Base-by-base conservation (phyloP, 768 basidiomycete genomes). In the Mycena rosella region DNA sequence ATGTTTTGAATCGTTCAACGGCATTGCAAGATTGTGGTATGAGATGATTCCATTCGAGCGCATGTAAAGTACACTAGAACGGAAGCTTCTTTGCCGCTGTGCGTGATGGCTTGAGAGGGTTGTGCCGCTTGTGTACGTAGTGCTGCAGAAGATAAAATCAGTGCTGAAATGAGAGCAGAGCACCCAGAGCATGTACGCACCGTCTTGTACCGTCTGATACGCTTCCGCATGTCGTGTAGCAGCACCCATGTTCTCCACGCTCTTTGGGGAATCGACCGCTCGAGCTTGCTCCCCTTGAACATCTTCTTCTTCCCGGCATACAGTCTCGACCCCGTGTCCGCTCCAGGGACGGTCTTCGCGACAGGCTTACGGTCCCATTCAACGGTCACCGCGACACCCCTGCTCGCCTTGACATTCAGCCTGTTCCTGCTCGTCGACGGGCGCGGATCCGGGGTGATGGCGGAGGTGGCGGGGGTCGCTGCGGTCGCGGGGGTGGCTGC, bases 271-370 rank as follows among this genome's bases (percentile, higher is more conserved):
- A 82, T 83, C 70, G 80, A 75, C 38, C 92, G 86, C 80, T 95
- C 91, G 91, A 91, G 94, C 73, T 87, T 91, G 84, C 95, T 94
- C n/a, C 94, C 94, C 84, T 95, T 96, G 88, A 96, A 95, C 94
- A 95, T 95, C 68, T 86, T 83, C 84, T 89, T 91, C 86, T 87
- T 92, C 64, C 84, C 89, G 13, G 90, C 88, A 70, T 95, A 96
- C 71, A 95, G 78, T 60, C 87, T 84, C 69, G 86, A 85, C 38
- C 91, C 91, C 73, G 84, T 73, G 65, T 89, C 83, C 56, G 86
- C 79, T 62, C 91, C 87, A 63, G 81, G 75, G 32, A 81, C 80
- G 44, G 74, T 76, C 75, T 82, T 84, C 60, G 79, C 77, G 72
- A 79, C 78, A 49, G 79, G 81, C 54, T 83, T 78, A 68, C 88